phyloP scores from a whole-genome alignment of 352 stramenopile genomes.

The Globisporangium perplexum region DNA sequence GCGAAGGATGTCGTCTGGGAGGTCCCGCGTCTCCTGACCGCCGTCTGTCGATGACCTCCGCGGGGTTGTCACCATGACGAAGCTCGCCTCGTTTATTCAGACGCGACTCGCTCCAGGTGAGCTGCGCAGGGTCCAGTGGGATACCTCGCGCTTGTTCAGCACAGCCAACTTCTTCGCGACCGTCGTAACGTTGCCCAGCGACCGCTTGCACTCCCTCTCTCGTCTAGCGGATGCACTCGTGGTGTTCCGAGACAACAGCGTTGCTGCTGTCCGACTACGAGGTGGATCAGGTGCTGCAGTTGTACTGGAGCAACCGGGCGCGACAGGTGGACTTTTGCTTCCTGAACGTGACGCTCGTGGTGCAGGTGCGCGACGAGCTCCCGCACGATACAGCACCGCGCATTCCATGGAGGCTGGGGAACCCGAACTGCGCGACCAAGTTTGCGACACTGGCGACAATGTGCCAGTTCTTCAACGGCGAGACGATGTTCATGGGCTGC shows the following conservation, averaged over 20 bases:
- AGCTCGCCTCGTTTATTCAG: not conserved
- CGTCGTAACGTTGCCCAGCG: not conserved
- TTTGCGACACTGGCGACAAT: not conserved
- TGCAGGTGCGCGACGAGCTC: not conserved
- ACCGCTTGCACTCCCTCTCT: not conserved
- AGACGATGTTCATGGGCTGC: slow-evolving; percentile 1
- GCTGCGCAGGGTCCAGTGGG: slow-evolving; percentile 23
- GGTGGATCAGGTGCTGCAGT: slow-evolving; percentile 1
- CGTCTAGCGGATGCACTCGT: not conserved
- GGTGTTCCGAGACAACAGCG: not conserved
- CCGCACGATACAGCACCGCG: not conserved
- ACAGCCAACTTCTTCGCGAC: slow-evolving; percentile 43
- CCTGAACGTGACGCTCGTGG: not conserved
- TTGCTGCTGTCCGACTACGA: slow-evolving; percentile 8
- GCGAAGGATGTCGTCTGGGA: slow-evolving; percentile 20
- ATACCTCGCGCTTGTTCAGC: slow-evolving; percentile 18
- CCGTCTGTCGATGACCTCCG: slow-evolving; percentile 4
- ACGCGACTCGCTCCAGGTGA: not conserved
- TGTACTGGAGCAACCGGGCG: not conserved
- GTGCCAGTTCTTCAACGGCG: slow-evolving; percentile 7
- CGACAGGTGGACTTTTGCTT: not conserved
- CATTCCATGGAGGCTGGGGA: not conserved
- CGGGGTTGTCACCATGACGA: not conserved
- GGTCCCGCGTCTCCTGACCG: slow-evolving; percentile 10
- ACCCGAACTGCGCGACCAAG: too few species aligned